Evolutionary conservation across 306 rosid species (phyloP), one percentile per base, ranked within the genome.

Genomic region (Malus asiatica): DNA sequence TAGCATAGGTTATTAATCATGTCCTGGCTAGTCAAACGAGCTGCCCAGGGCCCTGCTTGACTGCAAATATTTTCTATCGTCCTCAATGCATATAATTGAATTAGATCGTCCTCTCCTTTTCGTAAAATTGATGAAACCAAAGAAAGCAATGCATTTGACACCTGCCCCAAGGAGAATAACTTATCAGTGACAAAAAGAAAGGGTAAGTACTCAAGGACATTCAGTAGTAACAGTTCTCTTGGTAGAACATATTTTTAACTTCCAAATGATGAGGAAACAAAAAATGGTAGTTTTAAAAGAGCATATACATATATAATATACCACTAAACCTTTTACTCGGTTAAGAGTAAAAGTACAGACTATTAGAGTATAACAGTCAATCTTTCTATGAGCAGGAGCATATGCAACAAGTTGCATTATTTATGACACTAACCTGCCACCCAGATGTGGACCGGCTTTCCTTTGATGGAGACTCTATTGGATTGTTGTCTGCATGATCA

Each of bases 61-160:
- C 99, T 90, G 82, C 91, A 89, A 73, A 95, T 84, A 81, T 95
- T 95, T 77, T 95, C 97, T 60, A 95, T 83, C 15, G 97, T 90
- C 86, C 99, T 89, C 91, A 95, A 80, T 30, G 96, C 99, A 86
- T 95, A 92, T 72, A 92, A 82, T 81, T 95, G 97, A 68, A 97
- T 95, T 67, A 92, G 69, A 80, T 92, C 99, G 75, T 95, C 99
- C 86, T 95, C 99, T 66, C 99, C 99, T 84, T 90, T 95, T 44
- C 97, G 88, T 73, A 95, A 82, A 30, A 92, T 83, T 74, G 97
- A 90, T 65, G 99, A 82, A 64, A 95, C 97, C 60, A 92, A 68
- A 58, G 96, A 87, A 66, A 95, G 84, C 80, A 90, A 85, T 66
- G 97, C 84, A 88, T 95, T 95, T 66, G 92, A 79, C 77, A 95